Conservation (phyloP, 306 rosid genomes). For the Pterocarpus santalinus region DNA sequence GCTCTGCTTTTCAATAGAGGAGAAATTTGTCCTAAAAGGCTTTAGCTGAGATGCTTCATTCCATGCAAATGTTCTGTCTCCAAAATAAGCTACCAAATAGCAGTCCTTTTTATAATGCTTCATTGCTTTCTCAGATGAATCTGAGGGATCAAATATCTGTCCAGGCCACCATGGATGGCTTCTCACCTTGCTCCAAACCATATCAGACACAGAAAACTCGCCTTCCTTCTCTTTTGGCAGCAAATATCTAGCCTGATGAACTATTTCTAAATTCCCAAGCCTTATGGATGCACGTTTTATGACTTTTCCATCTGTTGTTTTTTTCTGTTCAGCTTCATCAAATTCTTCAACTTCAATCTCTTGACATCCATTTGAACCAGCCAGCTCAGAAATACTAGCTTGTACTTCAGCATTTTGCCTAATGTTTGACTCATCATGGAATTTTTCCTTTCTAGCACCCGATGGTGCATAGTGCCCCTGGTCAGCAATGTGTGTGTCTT, state of each 20-base stretch:
- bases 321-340: constrained; percentile 47
- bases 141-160: constrained; percentile 88
- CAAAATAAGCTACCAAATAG: constrained; percentile 93
- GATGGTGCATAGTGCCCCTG: constrained; percentile 24
- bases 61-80: constrained; percentile 98
- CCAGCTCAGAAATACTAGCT: constrained; percentile 49
- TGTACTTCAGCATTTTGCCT: constrained; percentile 51
- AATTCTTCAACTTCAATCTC: constrained; percentile 59
- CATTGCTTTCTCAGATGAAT: constrained; percentile 87
- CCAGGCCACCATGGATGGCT: constrained; percentile 99
- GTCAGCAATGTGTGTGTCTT: constrained; percentile 45
- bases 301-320: constrained; percentile 49
- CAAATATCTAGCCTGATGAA: constrained; percentile 57
- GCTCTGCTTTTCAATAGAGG: constrained; percentile 72
- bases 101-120: constrained; percentile 86
- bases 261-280: constrained; percentile 49
- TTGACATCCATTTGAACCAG: constrained; percentile 60
- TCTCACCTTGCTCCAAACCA: constrained; percentile 98
- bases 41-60: constrained; percentile 84
- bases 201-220: constrained; percentile 74
- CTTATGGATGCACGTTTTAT: constrained; percentile 36
- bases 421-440: constrained; percentile 44
- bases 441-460: constrained; percentile 51
- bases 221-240: constrained; percentile 74
- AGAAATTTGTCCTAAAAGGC: constrained; percentile 74